Base-by-base conservation (phyloP, 805 yeast species). In the Pichia phayaonensis region DNA sequence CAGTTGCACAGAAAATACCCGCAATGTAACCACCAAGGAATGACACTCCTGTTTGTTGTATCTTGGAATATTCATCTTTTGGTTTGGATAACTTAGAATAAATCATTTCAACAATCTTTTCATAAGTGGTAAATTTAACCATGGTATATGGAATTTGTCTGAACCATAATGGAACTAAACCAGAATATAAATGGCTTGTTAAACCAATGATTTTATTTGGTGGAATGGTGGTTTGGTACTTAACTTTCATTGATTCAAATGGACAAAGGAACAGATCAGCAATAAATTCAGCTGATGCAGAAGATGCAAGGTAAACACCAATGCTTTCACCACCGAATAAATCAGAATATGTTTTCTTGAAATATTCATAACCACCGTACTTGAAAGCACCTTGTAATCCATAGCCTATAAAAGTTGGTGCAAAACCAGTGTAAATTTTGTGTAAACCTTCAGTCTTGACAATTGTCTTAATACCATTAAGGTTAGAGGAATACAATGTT, bases 131-230 rank as follows among this genome's bases (percentile, higher is more conserved):
- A 69, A 92, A 94, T 72, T 94, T 92, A 55, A 86, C 95, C 97
- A 92, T 90, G 26, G 98, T 92, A 74, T 92, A 92, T n/a, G 98
- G 99, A 61, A 92, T 86, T 71, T 92, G 99, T 73, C 98, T 84
- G 52, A 83, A 80, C 98, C 98, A 94, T 57, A 92, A 75, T 15
- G 99, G 98, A 11, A 81, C 84, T 48, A 92, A 71, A 48, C 98
- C 98, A 63, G 86, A 85, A 73, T 90, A 92, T 47, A 92, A 74
- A 47, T 60, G 53, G 2, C 89, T 87, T 22, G 72, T 80, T 48
- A 84, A 54, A 5, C 84, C 81, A 38, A 77, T 73, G 56, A 86
- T 78, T 70, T 80, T 82, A 48, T 71, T 69, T 23, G 97, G 96
- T 21, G 97, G 97, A 53, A 89, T 75, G 6, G 96, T 84, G 41